A percentile compares a stretch with the other conserved stretches of the same genome.
These are phyloP conservation scores for Coemansia sp. DNA, from an alignment of 192 early-diverging fungal species.

Conservation along the genomic window DNA sequence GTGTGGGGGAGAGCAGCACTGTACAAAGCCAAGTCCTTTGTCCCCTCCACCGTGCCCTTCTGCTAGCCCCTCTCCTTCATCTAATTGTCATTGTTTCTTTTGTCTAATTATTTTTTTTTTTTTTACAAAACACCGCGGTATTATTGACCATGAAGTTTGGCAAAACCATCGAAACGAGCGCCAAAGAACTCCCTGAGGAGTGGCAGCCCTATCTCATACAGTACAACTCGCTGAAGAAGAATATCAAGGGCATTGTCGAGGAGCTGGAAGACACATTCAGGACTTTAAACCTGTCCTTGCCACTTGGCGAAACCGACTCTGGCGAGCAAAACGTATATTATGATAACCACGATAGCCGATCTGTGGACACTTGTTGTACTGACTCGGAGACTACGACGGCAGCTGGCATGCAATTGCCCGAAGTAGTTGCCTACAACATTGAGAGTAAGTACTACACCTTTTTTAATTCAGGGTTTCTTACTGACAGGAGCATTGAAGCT, in stretches of 20 bases:
- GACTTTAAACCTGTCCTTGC: conserved; percentile 29
- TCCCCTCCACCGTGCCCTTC: background rate
- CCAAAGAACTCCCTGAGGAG: conserved; percentile 69
- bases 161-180: conserved; percentile 66
- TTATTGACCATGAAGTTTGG: conserved; percentile 70
- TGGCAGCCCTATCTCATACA: conserved; percentile 77
- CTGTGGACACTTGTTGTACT: background rate
- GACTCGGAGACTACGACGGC: background rate
- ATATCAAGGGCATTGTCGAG: conserved; percentile 69
- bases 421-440: conserved; percentile 45
- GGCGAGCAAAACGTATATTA: background rate
- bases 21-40: conserved; percentile 3
- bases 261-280: conserved; percentile 62
- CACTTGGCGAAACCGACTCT: conserved; percentile 10
- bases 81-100: background rate
- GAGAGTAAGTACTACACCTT: conserved; percentile 36
- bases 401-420: conserved; percentile 1
- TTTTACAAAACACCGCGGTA: background rate
- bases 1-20: background rate
- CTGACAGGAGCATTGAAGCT: background rate
- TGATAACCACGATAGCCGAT: background rate
- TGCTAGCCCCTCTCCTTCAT: background rate
- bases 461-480: background rate
- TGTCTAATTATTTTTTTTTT: background rate
- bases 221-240: conserved; percentile 76